A percentile compares a stretch with the other conserved stretches of the same genome.
These are phyloP conservation scores for Mycocentrospora acerina DNA, from an alignment of 2,329 filamentous ascomycete species.

Conservation along the genomic window DNA sequence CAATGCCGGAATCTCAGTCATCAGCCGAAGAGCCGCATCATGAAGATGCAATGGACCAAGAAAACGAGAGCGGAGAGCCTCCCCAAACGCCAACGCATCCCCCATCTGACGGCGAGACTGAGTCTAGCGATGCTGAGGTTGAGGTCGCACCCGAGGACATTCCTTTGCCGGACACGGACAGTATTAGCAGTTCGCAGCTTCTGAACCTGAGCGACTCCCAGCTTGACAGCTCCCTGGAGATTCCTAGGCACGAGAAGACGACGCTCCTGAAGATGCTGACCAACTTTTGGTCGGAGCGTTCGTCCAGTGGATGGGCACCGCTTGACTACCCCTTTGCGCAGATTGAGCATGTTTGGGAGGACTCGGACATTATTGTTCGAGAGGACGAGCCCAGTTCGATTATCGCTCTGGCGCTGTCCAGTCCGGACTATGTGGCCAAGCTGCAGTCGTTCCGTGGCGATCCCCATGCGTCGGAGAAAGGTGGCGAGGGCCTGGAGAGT, in stretches of 20 bases:
- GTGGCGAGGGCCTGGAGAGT: slow-evolving; percentile 22
- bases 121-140: slow-evolving; percentile 66
- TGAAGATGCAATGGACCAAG: slow-evolving; percentile 12
- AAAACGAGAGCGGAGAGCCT: slow-evolving; percentile 27
- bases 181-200: slow-evolving; percentile 55
- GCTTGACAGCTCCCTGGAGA: slow-evolving; percentile 65
- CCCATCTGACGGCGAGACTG: slow-evolving; percentile 55
- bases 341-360: slow-evolving; percentile 92
- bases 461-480: slow-evolving; percentile 17
- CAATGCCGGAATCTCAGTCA: slow-evolving; percentile 38
- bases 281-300: slow-evolving; percentile 98
- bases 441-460: slow-evolving; percentile 64
- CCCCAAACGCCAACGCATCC: slow-evolving; percentile 33
- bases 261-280: slow-evolving; percentile 94
- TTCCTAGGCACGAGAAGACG: slow-evolving; percentile 90
- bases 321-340: slow-evolving; percentile 83
- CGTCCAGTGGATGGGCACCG: slow-evolving; percentile 88
- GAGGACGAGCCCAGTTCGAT: slow-evolving; percentile 97
- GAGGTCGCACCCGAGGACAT: slow-evolving; percentile 73
- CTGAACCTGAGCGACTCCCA: slow-evolving; percentile 56
- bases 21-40: slow-evolving; percentile 35
- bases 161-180: slow-evolving; percentile 63
- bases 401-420: slow-evolving; percentile 88
- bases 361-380: slow-evolving; percentile 94
- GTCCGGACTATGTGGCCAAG: slow-evolving; percentile 82